Conservation (phyloP, 148 eudicot genomes). For the Rhododendron griersonianum region DNA sequence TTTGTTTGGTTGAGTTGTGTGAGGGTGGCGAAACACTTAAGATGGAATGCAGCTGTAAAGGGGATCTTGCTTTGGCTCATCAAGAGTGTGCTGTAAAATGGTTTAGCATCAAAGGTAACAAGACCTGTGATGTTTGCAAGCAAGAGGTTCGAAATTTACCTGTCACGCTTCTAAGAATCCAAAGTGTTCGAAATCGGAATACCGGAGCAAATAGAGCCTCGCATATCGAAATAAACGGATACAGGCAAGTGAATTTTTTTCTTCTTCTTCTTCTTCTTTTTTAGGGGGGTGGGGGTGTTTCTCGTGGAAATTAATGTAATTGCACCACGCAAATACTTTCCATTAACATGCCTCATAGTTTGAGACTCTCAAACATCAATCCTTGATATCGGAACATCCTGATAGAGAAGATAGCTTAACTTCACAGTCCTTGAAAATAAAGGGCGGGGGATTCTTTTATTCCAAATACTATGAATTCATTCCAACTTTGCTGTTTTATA, state of each 20-base stretch:
- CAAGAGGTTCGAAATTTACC: conserved; percentile 87
- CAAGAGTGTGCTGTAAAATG: conserved; percentile 88
- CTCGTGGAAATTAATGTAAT: neutral
- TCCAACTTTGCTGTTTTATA: neutral
- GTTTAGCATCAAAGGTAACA: conserved; percentile 92
- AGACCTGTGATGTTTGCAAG: conserved; percentile 84
- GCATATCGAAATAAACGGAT: conserved; percentile 44
- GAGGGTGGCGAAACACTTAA: conserved; percentile 95
- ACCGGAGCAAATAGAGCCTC: conserved; percentile 25
- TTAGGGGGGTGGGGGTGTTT: too few relatives aligned
- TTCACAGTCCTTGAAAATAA: neutral
- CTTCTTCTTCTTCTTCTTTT: neutral
- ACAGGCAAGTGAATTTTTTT: conserved; percentile 47
- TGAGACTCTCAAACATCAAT: neutral
- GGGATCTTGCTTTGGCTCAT: conserved; percentile 92
- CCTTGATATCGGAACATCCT: neutral
- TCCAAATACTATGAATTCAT: neutral
- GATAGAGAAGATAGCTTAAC: neutral
- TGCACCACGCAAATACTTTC: neutral
- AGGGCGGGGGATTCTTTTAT: neutral
- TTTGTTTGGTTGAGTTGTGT: conserved; percentile 74
- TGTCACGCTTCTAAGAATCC: conserved; percentile 80
- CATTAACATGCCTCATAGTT: neutral
- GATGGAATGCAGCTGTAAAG: conserved; percentile 96
- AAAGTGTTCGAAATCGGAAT: conserved; percentile 39